Base-by-base conservation (phyloP, 2,329 filamentous ascomycete genomes). In the Paraconiothyrium sp. region DNA sequence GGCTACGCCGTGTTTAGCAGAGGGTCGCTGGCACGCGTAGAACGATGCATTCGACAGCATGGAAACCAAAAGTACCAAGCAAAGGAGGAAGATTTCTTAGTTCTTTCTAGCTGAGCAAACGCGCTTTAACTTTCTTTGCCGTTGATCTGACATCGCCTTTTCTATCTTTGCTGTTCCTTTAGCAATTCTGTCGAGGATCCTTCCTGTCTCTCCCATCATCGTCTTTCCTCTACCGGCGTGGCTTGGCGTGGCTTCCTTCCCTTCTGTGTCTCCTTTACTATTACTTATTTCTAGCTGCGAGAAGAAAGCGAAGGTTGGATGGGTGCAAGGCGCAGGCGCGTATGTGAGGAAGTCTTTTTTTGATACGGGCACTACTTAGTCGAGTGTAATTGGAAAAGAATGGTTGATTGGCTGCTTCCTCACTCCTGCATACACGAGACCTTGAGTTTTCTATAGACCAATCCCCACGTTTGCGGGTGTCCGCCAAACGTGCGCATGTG, bases 381-480 rank as follows among this genome's bases (percentile, higher is more conserved):
- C 22, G 57, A 59, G 64, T 66, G 66, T 73, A 73, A 75, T 73
- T 70, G 71, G 68, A 73, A 72, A 72, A 68, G 63, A 64, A 67
- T 60, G 51, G 64, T 67, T 57, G 59, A 63, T 13, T 60, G 59
- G 61, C 55, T 57, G 59, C 55, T 59, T 54, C 60, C 47, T 51
- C 48, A 30, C 47, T 47, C 37, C 13, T 54, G 39, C 51, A 34
- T 34, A 13, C 49, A 59, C 39, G 3, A 27, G 22, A 6, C 13
- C 11, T 22, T 20, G 51, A 20, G 4, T 11, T 10, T 13, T 4
- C 20, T 10, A 4, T 1, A 46, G 43, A 16, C 39, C 16, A 41
- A 41, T 41, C 6, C 39, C 39, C 16, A 7, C n/a, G 39, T 16
- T 41, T 41, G 39, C 39, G 14, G 16, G 16, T 20, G 16, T 41